Evolutionary conservation across 2,329 filamentous ascomycete species (phyloP).

Genomic region (Ophiostoma montium): DNA sequence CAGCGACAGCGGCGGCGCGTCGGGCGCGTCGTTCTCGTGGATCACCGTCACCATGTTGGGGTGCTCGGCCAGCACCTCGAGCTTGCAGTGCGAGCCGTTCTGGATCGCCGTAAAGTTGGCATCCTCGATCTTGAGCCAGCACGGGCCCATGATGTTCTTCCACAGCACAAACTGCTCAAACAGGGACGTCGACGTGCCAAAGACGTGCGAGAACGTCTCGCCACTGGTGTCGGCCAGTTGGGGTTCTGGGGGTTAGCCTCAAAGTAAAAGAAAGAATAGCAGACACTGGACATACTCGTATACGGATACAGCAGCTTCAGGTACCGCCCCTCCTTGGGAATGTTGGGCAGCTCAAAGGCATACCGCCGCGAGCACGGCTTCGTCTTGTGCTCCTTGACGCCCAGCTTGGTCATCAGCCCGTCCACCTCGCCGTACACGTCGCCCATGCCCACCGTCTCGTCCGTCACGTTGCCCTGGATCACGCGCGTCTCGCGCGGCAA

Average conservation of each 20-base stretch:
- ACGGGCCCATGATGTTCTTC: conserved; percentile 98
- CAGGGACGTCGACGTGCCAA: conserved; percentile 81
- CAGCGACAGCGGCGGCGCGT: conserved; percentile 78
- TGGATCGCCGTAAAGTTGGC: conserved; percentile 73
- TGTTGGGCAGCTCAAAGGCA: conserved; percentile 77
- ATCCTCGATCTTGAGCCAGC: conserved; percentile 84
- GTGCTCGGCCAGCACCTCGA: conserved; percentile 71
- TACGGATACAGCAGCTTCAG: conserved; percentile 95
- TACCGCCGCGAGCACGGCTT: conserved; percentile 85
- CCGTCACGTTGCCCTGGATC: conserved; percentile 49
- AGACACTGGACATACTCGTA: conserved; percentile 30
- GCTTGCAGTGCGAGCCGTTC: conserved; percentile 93
- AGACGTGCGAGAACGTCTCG: conserved; percentile 86
- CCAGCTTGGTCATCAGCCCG: conserved; percentile 71
- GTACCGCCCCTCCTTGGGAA: conserved; percentile 83
- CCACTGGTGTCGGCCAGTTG: conserved; percentile 59
- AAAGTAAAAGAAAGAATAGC: no score
- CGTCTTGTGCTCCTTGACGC: conserved; percentile 82
- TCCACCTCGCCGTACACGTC: conserved; percentile 89
- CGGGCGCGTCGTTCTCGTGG: conserved; percentile 64
- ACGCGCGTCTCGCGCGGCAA: conserved; percentile 56
- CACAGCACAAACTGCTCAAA: conserved; percentile 98
- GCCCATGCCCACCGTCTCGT: conserved; percentile 69
- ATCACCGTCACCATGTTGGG: conserved; percentile 62
- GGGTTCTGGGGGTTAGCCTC: conserved; percentile 28